Evolutionary conservation across 495 filamentous ascomycete genomes (phyloP).

Genomic region (Pseudoneurospora amorphoporcata): DNA sequence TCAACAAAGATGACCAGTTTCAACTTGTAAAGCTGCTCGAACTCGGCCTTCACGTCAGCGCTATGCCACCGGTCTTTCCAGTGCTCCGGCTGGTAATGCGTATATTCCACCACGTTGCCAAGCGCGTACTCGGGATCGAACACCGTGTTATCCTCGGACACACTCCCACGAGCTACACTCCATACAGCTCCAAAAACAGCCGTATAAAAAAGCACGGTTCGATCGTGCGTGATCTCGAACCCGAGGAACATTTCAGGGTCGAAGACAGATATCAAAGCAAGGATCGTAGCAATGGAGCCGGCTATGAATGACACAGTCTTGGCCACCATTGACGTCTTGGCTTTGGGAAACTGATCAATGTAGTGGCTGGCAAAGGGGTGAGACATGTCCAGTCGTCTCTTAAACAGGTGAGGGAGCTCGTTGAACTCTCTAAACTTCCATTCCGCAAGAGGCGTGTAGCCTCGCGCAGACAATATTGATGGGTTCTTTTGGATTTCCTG

Average conservation of each 20-base stretch:
- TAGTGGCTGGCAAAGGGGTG: constrained; percentile 88
- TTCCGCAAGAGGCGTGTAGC: constrained; percentile 86
- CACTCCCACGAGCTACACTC: constrained; percentile 65
- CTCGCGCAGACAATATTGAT: constrained; percentile 61
- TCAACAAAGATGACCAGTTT: constrained; percentile 86
- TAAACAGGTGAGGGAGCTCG: constrained; percentile 84
- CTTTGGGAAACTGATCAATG: constrained; percentile 92
- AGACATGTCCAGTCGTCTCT: constrained; percentile 84
- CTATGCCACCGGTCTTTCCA: constrained; percentile 87
- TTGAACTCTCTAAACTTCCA: constrained; percentile 99
- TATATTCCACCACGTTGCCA: constrained; percentile 78
- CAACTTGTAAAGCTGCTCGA: constrained; percentile 76
- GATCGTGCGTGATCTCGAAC: constrained; percentile 78
- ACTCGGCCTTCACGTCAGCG: constrained; percentile 74
- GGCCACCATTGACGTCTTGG: constrained; percentile 74
- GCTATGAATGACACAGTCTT: constrained; percentile 79
- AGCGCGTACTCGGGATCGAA: constrained; percentile 88
- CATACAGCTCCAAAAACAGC: constrained; percentile 62
- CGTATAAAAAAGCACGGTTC: constrained; percentile 77
- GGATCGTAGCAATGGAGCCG: constrained; percentile 73
- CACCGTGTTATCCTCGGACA: constrained; percentile 79
- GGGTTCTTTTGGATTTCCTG: constrained; percentile 91
- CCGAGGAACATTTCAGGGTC: constrained; percentile 85
- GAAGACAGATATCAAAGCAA: constrained; percentile 67
- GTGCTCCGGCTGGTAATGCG: constrained; percentile 75